These are phyloP conservation scores for Aspergillus latus DNA, from an alignment of 2,329 filamentous ascomycete species.

Conservation along the genomic window DNA sequence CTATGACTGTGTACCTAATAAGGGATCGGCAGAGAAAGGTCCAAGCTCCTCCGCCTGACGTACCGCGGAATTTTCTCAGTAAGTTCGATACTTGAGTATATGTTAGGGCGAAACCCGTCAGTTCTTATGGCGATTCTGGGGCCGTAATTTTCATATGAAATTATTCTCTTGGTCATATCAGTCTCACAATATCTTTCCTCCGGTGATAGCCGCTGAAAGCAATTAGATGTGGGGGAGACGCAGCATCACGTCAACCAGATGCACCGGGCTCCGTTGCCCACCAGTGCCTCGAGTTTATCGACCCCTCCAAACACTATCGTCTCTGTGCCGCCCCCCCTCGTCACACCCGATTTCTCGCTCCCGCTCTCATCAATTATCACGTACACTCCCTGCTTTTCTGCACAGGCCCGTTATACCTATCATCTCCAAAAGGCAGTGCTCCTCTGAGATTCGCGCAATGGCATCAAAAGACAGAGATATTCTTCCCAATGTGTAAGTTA, in stretches of 20 bases:
- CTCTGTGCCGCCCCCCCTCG: conserved; percentile 21
- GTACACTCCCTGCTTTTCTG: conserved; percentile 17
- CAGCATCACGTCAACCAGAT: conserved; percentile 31
- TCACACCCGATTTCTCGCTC: conserved; percentile 19
- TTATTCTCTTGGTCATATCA: not conserved
- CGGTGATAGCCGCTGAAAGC: conserved; percentile 7
- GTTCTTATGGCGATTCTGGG: too few relatives aligned
- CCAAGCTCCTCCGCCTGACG: conserved; percentile 33
- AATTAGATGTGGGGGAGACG: conserved; percentile 38
- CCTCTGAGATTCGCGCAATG: conserved; percentile 46
- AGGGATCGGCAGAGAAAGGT: conserved; percentile 19
- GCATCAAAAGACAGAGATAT: conserved; percentile 45
- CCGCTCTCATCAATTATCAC: conserved; percentile 15
- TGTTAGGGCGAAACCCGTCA: too few relatives aligned
- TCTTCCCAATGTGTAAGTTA: conserved; percentile 46
- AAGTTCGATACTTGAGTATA: too few relatives aligned
- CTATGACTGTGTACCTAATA: not conserved
- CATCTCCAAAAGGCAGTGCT: conserved; percentile 37
- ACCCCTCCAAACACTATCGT: conserved; percentile 27
- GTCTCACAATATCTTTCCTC: not conserved
- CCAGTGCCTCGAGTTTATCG: conserved; percentile 25
- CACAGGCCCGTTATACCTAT: conserved; percentile 20
- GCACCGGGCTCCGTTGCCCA: conserved; percentile 28
- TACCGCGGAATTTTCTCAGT: conserved; percentile 17
- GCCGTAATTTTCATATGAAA: not conserved